phyloP scores from a whole-genome alignment of 192 early-diverging fungal genomes.

The Cetraspora pellucida region DNA sequence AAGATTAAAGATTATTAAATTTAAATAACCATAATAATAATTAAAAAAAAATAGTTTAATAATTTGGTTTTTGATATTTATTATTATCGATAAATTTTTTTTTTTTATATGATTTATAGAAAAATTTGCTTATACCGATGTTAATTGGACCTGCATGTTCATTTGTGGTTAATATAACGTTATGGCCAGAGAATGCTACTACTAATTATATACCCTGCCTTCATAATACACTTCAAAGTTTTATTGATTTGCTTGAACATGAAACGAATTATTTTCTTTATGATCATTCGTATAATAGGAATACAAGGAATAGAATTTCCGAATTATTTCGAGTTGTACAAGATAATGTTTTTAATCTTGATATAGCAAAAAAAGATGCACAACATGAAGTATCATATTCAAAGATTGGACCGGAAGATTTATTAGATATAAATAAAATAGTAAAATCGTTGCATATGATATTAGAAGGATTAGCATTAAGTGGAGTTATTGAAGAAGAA shows the following conservation, averaged over 20 bases:
- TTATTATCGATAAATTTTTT: not conserved
- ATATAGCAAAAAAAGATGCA: not conserved
- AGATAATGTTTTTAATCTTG: slow-evolving; percentile 21
- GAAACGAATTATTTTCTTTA: slow-evolving; percentile 24
- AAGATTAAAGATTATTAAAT: not conserved
- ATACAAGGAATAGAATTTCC: slow-evolving; percentile 15
- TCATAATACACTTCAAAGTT: slow-evolving; percentile 14
- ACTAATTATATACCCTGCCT: slow-evolving; percentile 25
- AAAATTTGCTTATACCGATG: slow-evolving; percentile 18
- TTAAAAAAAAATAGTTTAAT: not conserved
- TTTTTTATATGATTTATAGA: not conserved
- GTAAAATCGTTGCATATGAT: slow-evolving; percentile 13
- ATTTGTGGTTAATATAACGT: not conserved
- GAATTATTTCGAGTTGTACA: not conserved
- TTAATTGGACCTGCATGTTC: slow-evolving; percentile 14
- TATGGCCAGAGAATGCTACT: slow-evolving; percentile 27
- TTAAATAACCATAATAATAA: not conserved
- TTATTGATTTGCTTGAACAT: slow-evolving; percentile 26
- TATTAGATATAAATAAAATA: slow-evolving; percentile 12
- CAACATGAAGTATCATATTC: slow-evolving; percentile 25
- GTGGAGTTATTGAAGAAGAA: slow-evolving; percentile 29
- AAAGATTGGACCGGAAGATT: slow-evolving; percentile 19
- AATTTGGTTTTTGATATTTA: not conserved
- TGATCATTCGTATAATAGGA: slow-evolving; percentile 13
- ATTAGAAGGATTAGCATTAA: slow-evolving; percentile 23